Evolutionary conservation across 75 land plant species (phyloP).

Genomic region (Pinus taeda): DNA sequence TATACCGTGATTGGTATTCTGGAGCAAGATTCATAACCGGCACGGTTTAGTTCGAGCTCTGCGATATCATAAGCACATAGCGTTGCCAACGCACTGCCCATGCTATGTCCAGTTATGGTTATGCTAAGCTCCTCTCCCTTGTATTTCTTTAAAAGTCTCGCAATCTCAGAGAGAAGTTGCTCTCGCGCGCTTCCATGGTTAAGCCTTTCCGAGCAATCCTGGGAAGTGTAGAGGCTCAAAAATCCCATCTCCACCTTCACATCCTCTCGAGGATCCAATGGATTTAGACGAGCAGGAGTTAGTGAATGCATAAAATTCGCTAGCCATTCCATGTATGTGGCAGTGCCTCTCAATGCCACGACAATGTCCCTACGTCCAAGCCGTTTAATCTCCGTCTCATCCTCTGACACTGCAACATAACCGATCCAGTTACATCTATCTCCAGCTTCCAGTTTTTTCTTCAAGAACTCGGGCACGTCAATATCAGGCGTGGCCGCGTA

Average conservation of each 20-base stretch:
- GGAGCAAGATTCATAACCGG: too few relatives aligned
- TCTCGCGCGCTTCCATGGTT: constrained; percentile 40
- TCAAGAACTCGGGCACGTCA: too few relatives aligned
- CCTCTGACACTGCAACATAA: too few relatives aligned
- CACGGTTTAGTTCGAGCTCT: constrained; percentile 39
- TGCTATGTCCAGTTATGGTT: constrained; percentile 44
- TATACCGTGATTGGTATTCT: constrained; percentile 54
- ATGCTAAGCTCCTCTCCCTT: constrained; percentile 54
- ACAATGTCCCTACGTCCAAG: constrained; percentile 63
- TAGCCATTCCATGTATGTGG: constrained; percentile 48
- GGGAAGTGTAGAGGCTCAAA: constrained; percentile 55
- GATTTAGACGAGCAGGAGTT: constrained; percentile 46
- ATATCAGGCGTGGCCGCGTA: constrained; percentile 25
- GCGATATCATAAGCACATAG: constrained; percentile 55
- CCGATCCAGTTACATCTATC: too few relatives aligned
- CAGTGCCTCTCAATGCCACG: constrained; percentile 67
- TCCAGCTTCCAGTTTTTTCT: too few relatives aligned
- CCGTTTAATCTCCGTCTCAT: constrained; percentile 13
- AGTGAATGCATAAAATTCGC: constrained; percentile 47
- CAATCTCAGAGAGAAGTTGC: constrained; percentile 41
- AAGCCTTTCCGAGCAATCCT: constrained; percentile 31
- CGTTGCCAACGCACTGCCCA: constrained; percentile 56
- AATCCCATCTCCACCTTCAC: constrained; percentile 45
- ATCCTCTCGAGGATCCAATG: constrained; percentile 26
- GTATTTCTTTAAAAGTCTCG: constrained; percentile 28